phyloP scores from a whole-genome alignment of 2,329 filamentous ascomycete genomes.

The Diaporthe sp. region DNA sequence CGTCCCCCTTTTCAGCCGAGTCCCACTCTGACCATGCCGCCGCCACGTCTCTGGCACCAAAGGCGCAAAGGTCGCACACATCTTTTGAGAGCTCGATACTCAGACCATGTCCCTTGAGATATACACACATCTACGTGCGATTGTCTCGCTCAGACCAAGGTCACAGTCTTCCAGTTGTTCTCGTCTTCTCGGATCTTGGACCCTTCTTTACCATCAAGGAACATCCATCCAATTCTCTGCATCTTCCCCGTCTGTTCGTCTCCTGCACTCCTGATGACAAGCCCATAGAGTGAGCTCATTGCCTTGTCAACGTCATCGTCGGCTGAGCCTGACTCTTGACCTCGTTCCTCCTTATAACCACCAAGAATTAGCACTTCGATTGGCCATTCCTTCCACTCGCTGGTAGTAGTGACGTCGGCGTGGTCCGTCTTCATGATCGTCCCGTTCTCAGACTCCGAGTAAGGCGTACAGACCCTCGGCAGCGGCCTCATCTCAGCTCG shows the following conservation, averaged over 20 bases:
- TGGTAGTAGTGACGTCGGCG: background rate
- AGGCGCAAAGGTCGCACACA: too few species aligned
- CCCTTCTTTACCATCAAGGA: background rate
- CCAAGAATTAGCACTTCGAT: constrained; percentile 19
- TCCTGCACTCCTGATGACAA: background rate
- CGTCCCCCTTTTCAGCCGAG: background rate
- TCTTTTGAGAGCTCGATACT: too few species aligned
- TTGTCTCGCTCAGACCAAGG: background rate
- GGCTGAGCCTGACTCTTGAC: background rate
- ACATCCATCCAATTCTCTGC: constrained; percentile 12
- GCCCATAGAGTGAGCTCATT: background rate
- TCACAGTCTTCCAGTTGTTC: constrained; percentile 24
- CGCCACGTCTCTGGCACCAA: background rate
- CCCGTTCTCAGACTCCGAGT: constrained; percentile 9
- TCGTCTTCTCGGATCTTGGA: constrained; percentile 6
- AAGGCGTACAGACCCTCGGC: constrained; percentile 11
- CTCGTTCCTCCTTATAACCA: background rate
- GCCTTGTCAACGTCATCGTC: background rate
- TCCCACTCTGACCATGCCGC: background rate
- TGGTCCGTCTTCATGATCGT: background rate
- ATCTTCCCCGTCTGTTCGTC: background rate
- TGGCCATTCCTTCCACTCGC: constrained; percentile 15
- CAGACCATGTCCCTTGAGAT: too few species aligned
- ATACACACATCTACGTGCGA: background rate
- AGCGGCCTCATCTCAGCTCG: background rate